A percentile compares a stretch with the other conserved stretches of the same genome.
phyloP scores from a whole-genome alignment of 306 rosid genomes.

The Prunus salicina region DNA sequence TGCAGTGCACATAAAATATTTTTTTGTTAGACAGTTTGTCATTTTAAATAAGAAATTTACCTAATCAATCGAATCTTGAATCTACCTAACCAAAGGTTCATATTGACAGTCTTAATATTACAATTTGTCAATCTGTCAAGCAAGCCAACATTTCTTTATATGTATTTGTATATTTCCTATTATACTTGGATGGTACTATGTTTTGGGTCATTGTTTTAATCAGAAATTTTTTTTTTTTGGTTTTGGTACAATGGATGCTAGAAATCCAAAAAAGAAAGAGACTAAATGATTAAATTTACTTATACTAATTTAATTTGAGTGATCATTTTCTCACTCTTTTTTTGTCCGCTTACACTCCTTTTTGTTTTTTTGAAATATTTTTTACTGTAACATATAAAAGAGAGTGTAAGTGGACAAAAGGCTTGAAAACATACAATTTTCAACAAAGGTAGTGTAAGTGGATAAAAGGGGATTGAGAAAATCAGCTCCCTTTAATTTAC shows the following conservation, averaged over 20 bases:
- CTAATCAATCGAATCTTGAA: neutral
- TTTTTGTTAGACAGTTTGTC: neutral
- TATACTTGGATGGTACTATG: neutral
- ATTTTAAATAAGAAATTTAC: neutral
- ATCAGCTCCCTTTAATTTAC: too few species aligned
- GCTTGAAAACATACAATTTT: too few species aligned
- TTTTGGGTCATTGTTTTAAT: neutral
- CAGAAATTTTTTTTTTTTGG: neutral
- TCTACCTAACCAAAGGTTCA: neutral
- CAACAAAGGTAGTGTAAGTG: too few species aligned
- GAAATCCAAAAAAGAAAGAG: neutral
- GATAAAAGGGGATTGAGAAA: too few species aligned
- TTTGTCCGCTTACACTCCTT: too few species aligned
- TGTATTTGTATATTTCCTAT: neutral
- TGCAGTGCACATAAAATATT: too few species aligned
- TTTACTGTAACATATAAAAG: too few species aligned
- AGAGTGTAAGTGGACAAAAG: too few species aligned
- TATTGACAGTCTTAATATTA: neutral
- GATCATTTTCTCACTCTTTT: too few species aligned
- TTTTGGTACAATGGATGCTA: neutral
- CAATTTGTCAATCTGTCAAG: neutral
- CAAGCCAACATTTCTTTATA: neutral
- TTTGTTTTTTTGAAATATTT: too few species aligned
- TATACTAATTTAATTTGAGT: too few species aligned
- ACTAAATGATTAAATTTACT: neutral